Conservation (phyloP, 2,329 filamentous ascomycete species). For the Pestalotiopsis sp. region DNA sequence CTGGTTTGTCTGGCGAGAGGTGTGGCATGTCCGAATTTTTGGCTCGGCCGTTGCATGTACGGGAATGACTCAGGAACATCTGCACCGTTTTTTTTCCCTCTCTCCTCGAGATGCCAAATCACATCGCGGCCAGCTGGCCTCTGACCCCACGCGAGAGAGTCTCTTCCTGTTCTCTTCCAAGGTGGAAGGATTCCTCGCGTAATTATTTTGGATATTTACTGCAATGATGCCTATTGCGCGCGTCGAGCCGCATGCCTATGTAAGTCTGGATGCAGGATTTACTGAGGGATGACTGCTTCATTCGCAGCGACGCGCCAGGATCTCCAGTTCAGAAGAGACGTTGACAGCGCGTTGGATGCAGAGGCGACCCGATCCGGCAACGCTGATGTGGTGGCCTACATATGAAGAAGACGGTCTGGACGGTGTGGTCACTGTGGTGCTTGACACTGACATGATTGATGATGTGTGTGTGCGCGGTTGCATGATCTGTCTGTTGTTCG, state of each 20-base stretch:
- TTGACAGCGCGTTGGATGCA: background rate
- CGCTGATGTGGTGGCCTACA: no score
- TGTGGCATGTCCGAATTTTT: background rate
- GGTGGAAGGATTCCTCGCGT: background rate
- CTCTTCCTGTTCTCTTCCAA: background rate
- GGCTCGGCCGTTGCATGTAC: background rate
- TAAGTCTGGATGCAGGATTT: background rate
- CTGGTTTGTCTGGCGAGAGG: background rate
- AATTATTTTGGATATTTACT: background rate
- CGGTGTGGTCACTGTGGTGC: no score
- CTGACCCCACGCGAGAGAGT: background rate
- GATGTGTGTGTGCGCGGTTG: background rate
- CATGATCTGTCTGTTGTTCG: background rate
- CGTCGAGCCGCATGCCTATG: background rate
- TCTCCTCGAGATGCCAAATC: background rate
- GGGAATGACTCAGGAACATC: background rate
- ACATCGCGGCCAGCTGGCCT: background rate
- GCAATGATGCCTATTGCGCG: background rate
- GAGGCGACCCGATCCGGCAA: background rate
- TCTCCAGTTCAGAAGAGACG: background rate
- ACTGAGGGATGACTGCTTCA: background rate
- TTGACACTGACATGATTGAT: background rate
- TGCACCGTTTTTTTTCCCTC: background rate
- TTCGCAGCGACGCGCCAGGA: background rate
- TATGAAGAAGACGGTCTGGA: no score